A percentile compares a stretch with the other conserved stretches of the same genome.
These are phyloP conservation scores for Panaeolus cyanescens DNA, from an alignment of 768 basidiomycete genomes.

Conservation along the genomic window DNA sequence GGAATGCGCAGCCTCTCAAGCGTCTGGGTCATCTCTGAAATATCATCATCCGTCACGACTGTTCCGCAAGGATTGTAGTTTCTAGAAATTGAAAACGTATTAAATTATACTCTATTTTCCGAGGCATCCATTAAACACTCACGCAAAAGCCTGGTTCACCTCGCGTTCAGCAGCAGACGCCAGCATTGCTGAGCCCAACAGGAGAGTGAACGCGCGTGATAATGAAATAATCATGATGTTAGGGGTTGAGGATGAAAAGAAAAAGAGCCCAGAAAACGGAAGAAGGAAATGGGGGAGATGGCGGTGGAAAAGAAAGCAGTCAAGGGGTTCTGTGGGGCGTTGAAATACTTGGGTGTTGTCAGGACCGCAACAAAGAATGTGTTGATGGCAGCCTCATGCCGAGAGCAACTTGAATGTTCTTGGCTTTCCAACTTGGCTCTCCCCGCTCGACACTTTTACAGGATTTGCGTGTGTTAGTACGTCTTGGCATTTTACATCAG, in stretches of 20 bases:
- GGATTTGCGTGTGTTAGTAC: background rate
- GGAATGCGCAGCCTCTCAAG: constrained; percentile 9
- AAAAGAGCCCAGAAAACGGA: background rate
- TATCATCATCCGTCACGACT: constrained; percentile 19
- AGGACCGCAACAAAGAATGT: background rate
- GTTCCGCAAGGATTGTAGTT: constrained; percentile 17
- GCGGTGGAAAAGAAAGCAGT: background rate
- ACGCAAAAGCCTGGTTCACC: background rate
- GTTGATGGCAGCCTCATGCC: background rate
- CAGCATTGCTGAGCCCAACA: background rate
- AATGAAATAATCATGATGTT: background rate
- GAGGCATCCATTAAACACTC: background rate
- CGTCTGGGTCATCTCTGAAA: constrained; percentile 11
- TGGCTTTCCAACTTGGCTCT: background rate
- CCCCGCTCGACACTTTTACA: background rate
- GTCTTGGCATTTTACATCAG: background rate
- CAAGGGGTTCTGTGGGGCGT: background rate
- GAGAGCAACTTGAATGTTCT: background rate
- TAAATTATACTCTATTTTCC: background rate
- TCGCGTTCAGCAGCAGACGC: background rate
- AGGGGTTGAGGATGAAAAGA: background rate
- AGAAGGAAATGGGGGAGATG: background rate
- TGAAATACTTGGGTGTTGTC: background rate
- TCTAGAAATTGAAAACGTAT: background rate
- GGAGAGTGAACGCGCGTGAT: background rate